Evolutionary conservation across 768 basidiomycete genomes (phyloP).

Genomic region (Russula dissimulans): DNA sequence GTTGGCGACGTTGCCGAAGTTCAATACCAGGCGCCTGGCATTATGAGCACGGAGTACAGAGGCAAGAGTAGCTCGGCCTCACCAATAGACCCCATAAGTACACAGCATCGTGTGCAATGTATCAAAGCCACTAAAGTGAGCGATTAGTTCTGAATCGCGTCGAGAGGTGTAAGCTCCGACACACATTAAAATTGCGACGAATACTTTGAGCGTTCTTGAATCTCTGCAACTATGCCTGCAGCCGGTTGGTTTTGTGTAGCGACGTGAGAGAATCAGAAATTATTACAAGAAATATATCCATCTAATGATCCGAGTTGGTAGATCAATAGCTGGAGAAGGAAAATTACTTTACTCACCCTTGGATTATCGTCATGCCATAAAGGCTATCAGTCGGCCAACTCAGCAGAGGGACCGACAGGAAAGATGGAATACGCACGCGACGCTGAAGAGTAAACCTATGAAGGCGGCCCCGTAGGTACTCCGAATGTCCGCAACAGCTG

Average conservation of each 20-base stretch:
- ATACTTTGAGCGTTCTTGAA: background rate
- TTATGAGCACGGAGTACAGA: background rate
- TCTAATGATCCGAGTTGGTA: background rate
- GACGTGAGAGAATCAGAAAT: too few species aligned
- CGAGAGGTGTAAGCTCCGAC: background rate
- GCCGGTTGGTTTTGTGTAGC: background rate
- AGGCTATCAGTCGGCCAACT: background rate
- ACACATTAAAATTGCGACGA: background rate
- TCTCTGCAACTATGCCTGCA: background rate
- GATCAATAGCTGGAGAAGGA: background rate
- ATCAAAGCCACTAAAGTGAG: constrained; percentile 31
- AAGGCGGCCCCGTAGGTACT: background rate
- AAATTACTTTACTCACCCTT: background rate
- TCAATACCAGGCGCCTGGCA: constrained; percentile 38
- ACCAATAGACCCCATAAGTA: constrained; percentile 40
- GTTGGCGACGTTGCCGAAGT: constrained; percentile 33
- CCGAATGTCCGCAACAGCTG: background rate
- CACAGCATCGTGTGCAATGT: constrained; percentile 38
- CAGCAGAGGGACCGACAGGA: background rate
- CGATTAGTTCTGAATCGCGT: background rate
- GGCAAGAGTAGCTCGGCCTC: constrained; percentile 3
- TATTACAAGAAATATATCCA: background rate
- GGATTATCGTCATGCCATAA: background rate
- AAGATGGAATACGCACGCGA: background rate
- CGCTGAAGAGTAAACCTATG: constrained; percentile 1